phyloP scores from a whole-genome alignment of 768 basidiomycete species.

The Boletales sp. region DNA sequence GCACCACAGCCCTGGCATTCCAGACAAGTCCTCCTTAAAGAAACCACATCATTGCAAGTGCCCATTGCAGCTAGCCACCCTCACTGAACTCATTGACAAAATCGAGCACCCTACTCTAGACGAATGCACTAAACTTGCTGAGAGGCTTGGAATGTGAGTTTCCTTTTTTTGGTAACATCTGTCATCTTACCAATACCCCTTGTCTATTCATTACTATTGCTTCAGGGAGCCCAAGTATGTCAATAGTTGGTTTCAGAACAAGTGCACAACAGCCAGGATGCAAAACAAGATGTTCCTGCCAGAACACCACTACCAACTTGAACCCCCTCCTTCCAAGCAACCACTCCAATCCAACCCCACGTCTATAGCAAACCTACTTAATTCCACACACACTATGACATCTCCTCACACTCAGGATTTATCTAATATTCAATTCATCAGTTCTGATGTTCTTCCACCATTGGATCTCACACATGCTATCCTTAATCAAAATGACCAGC shows the following conservation, averaged over 20 bases:
- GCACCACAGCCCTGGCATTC: conserved; percentile 19
- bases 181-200: conserved; percentile 15
- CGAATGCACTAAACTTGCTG: conserved; percentile 62
- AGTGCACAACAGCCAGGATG: conserved; percentile 80
- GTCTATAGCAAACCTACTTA: conserved; percentile 40
- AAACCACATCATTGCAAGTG: conserved; percentile 79
- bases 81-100: conserved; percentile 76
- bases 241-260: conserved; percentile 86
- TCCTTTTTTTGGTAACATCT: conserved; percentile 25
- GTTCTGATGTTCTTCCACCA: too few relatives aligned
- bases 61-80: conserved; percentile 64
- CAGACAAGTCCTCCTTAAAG: conserved; percentile 39
- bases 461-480: too few relatives aligned
- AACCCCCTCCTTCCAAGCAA: conserved; percentile 21
- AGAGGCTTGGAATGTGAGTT: conserved; percentile 72
- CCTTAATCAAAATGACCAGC: too few relatives aligned
- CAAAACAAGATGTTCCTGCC: conserved; percentile 41
- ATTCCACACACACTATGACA: conserved; percentile 27
- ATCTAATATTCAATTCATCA: too few relatives aligned
- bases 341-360: conserved; percentile 28
- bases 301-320: conserved; percentile 27
- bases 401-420: too few relatives aligned
- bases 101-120: conserved; percentile 73
- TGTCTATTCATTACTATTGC: conserved; percentile 9
- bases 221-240: conserved; percentile 80